Conservation (phyloP, 305 asterid species). For the Coffea humblotiana region DNA sequence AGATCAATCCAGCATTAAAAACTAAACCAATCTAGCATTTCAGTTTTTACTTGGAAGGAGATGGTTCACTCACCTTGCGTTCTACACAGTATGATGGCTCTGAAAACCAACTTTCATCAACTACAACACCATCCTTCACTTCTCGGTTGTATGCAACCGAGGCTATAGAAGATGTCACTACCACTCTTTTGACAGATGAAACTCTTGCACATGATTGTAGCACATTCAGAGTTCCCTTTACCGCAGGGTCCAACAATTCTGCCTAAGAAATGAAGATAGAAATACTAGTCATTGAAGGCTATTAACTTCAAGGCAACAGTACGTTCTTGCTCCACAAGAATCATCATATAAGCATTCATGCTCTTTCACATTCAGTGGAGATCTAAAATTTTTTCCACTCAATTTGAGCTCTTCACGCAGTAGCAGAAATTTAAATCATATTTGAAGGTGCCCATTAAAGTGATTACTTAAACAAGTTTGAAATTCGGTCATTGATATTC, state of each 20-base stretch:
- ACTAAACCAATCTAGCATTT: no score
- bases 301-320: no score
- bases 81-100: slow-evolving; percentile 34
- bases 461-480: no score
- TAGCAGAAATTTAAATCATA: no score
- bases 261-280: slow-evolving; percentile 13
- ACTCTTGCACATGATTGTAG: slow-evolving; percentile 34
- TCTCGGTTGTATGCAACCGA: slow-evolving; percentile 14
- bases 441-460: no score
- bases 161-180: slow-evolving; percentile 39
- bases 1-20: neutral
- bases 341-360: no score
- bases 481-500: no score
- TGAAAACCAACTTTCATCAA: slow-evolving; percentile 45
- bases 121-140: slow-evolving; percentile 6
- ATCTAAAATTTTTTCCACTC: no score
- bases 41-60: neutral
- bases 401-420: no score
- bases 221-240: slow-evolving; percentile 42
- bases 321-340: no score
- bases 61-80: slow-evolving; percentile 20
- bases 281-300: no score
- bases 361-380: no score
- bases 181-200: slow-evolving; percentile 27
- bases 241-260: slow-evolving; percentile 42